Base-by-base conservation (phyloP, 257 asterid species). In the Craterostigma plantagineum region DNA sequence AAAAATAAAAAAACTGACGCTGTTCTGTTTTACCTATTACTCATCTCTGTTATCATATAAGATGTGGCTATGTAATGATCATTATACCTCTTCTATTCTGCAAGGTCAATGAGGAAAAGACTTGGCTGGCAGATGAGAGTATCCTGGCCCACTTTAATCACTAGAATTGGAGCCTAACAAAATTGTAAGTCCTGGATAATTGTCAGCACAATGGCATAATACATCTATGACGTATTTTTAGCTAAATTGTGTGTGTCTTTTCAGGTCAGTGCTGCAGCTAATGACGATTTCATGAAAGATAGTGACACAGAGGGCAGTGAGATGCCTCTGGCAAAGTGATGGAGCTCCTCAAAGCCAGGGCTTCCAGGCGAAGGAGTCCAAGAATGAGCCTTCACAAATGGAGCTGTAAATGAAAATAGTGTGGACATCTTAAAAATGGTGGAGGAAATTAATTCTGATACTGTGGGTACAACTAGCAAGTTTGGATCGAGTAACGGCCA, bases 291-390 rank as follows among this genome's bases (percentile, higher is more conserved):
- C 60, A 55, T 83, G 81, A 79, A 87, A 69, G 94, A 77, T 52
- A 80, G 91, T 65, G 99, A 80, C 65, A 71, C 76, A 23, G 99
- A 83, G 65, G 92, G 81, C 45, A 83, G 71, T 64, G 99, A 90
- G 69, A 69, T 90, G 77, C 94, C 99, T 34, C 61, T 90, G 57
- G 91, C 74, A 16, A 90, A 83, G 76, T 69, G 60, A 70, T 83
- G 71, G 69, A 90, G 62, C 91, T 72, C 47, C 70, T 90, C 44
- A 85, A 81, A 67, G 92, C 99, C 38, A 90, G 73, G 71, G 81
- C 61, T 42, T 68, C 84, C 30, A 79, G 79, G 61, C 90, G 58
- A 80, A 80, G 62, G 91, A 71, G 68, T 68, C 63, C 45, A 84
- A 72, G 70, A 59, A 57, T 33, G 82, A 66, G 51, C 49, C 78